Percentiles rank a stretch among this genome's conserved stretches.
These are phyloP conservation scores for Mycena indigotica DNA, from an alignment of 768 basidiomycete species.

Conservation along the genomic window DNA sequence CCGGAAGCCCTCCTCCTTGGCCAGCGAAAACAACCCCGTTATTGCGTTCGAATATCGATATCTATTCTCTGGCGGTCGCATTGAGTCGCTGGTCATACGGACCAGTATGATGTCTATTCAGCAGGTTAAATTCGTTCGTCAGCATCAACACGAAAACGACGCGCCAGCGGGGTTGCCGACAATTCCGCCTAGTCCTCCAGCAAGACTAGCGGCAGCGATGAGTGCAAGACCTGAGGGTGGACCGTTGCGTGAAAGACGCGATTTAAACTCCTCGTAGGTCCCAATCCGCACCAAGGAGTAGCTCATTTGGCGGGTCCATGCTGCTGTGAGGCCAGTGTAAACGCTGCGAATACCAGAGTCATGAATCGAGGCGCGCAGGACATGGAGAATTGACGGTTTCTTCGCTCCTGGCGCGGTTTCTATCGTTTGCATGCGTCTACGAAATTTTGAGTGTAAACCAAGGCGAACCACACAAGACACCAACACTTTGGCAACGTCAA, in stretches of 20 bases:
- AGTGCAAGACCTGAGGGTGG: slow-evolving; percentile 57
- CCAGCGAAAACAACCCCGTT: slow-evolving; percentile 64
- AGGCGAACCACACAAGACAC: slow-evolving; percentile 33
- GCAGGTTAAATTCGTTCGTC: slow-evolving; percentile 5
- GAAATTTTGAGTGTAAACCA: slow-evolving; percentile 4
- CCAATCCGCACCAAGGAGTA: slow-evolving; percentile 87
- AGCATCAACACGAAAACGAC: slow-evolving; percentile 21
- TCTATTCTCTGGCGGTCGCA: slow-evolving; percentile 70
- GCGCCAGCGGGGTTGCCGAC: slow-evolving; percentile 83
- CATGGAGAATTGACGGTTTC: slow-evolving; percentile 64
- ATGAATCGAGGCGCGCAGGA: slow-evolving; percentile 64
- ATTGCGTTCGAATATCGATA: slow-evolving; percentile 83
- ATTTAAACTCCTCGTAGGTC: slow-evolving; percentile 77
- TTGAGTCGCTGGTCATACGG: slow-evolving; percentile 86
- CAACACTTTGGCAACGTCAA: slow-evolving; percentile 86
- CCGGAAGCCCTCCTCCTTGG: slow-evolving; percentile 67
- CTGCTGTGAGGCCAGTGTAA: slow-evolving; percentile 81
- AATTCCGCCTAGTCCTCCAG: slow-evolving; percentile 81
- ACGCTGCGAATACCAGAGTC: slow-evolving; percentile 73
- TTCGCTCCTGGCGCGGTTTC: slow-evolving; percentile 44
- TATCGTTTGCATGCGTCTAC: slow-evolving; percentile 82
- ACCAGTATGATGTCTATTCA: slow-evolving; percentile 68
- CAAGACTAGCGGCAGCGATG: slow-evolving; percentile 64
- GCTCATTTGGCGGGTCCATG: slow-evolving; percentile 86
- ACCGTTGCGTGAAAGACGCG: slow-evolving; percentile 50